Percentiles rank a stretch among this genome's conserved stretches.
Conservation (phyloP, 2,329 filamentous ascomycete species). For the Fusarium circinatum region DNA sequence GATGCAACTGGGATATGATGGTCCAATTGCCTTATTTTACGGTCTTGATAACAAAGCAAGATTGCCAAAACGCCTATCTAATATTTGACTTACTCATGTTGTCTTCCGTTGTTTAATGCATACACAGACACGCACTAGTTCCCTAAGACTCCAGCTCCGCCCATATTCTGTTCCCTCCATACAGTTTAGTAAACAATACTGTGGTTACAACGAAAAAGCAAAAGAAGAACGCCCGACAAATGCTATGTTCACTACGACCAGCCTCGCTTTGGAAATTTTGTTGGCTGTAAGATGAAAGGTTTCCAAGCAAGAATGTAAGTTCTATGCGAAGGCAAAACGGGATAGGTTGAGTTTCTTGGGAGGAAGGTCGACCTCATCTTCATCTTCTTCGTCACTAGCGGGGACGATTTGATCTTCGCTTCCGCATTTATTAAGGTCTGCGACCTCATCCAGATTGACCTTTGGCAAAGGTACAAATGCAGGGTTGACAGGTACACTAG, state of each 20-base stretch:
- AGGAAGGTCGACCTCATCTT: slow-evolving; percentile 48
- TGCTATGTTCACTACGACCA: slow-evolving; percentile 21
- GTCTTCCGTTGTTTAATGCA: slow-evolving; percentile 17
- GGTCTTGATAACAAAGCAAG: slow-evolving; percentile 1
- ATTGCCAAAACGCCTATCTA: slow-evolving; percentile 34
- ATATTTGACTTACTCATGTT: slow-evolving; percentile 20
- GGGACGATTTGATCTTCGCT: slow-evolving; percentile 68
- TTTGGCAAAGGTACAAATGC: slow-evolving; percentile 65
- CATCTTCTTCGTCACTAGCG: slow-evolving; percentile 62
- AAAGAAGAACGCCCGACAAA: slow-evolving; percentile 21
- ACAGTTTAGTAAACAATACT: slow-evolving; percentile 15
- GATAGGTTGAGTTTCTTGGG: slow-evolving; percentile 58
- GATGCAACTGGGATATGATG: neutral
- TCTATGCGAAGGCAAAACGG: slow-evolving; percentile 56
- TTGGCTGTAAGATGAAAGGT: neutral
- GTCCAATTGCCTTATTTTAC: slow-evolving; percentile 11
- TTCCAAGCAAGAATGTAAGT: neutral
- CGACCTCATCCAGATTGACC: slow-evolving; percentile 64
- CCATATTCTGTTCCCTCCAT: slow-evolving; percentile 11
- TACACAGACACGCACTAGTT: slow-evolving; percentile 10
- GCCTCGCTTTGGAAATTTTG: neutral
- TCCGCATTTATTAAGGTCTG: slow-evolving; percentile 60
- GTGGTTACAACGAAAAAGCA: slow-evolving; percentile 6
- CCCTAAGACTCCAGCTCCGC: slow-evolving; percentile 16
- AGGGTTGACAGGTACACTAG: slow-evolving; percentile 60